Conservation (phyloP, 495 filamentous ascomycete species). For the Aspergillus sclerotiicarbonarius region DNA sequence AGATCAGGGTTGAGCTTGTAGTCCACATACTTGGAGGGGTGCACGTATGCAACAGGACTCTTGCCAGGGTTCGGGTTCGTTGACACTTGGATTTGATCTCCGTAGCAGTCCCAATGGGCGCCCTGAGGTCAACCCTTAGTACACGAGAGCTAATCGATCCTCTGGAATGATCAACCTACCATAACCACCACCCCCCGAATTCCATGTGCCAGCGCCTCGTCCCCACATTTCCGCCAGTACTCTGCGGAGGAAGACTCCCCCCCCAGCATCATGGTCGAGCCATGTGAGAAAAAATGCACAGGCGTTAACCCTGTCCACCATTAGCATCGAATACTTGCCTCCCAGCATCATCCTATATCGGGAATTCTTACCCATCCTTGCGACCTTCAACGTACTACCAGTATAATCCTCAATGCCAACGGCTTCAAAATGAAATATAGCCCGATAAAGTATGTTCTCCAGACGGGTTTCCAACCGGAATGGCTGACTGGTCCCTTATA, state of each 20-base stretch:
- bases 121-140: conserved; percentile 34
- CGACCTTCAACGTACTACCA: too few relatives aligned
- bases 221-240: conserved; percentile 62
- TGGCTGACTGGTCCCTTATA: not conserved
- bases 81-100: conserved; percentile 51
- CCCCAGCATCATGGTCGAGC: conserved; percentile 66
- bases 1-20: conserved; percentile 58
- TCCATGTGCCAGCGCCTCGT: conserved; percentile 52
- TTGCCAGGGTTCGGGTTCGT: conserved; percentile 55
- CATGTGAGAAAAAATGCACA: conserved; percentile 67
- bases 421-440: too few relatives aligned
- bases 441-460: not conserved
- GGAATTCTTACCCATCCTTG: not conserved
- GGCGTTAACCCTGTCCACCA: conserved; percentile 37
- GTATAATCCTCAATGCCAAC: too few relatives aligned
- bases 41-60: conserved; percentile 57
- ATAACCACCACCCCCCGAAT: conserved; percentile 63
- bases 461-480: not conserved
- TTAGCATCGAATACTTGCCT: not conserved
- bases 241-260: conserved; percentile 55
- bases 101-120: conserved; percentile 57
- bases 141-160: not conserved
- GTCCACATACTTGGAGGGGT: conserved; percentile 55
- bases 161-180: conserved; percentile 33
- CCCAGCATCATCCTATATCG: not conserved